phyloP scores from a whole-genome alignment of 345 rosid species.

The Linum trigynum region DNA sequence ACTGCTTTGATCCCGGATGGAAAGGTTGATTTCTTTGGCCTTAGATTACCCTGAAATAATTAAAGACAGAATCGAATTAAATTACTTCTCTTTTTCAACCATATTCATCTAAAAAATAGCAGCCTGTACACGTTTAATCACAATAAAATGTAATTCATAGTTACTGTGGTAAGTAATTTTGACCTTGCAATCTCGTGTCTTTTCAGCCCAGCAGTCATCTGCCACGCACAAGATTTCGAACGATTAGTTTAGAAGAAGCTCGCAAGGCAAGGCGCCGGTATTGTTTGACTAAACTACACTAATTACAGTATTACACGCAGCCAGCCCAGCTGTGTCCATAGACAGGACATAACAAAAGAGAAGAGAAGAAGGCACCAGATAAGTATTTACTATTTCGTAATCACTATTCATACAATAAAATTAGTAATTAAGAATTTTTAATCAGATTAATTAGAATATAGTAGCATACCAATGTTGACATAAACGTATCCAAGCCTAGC shows the following conservation, averaged over 20 bases:
- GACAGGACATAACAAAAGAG: too few species aligned
- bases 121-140: neutral
- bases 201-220: constrained; percentile 99
- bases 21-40: constrained; percentile 5
- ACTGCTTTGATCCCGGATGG: constrained; percentile 9
- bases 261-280: neutral
- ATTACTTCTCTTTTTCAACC: neutral
- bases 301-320: too few species aligned
- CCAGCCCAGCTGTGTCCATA: too few species aligned
- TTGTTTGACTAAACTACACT: too few species aligned
- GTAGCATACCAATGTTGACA: constrained; percentile 67
- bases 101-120: neutral
- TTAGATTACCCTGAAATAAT: neutral
- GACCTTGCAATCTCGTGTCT: constrained; percentile 60
- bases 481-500: constrained; percentile 65
- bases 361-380: too few species aligned
- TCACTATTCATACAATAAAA: too few species aligned
- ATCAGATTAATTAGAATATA: too few species aligned
- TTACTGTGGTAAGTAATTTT: neutral
- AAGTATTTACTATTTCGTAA: too few species aligned
- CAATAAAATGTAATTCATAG: neutral
- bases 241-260: neutral
- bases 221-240: neutral
- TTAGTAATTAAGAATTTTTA: too few species aligned
- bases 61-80: neutral